Conservation (phyloP, 2,329 filamentous ascomycete species). For the Diplodia seriata region DNA sequence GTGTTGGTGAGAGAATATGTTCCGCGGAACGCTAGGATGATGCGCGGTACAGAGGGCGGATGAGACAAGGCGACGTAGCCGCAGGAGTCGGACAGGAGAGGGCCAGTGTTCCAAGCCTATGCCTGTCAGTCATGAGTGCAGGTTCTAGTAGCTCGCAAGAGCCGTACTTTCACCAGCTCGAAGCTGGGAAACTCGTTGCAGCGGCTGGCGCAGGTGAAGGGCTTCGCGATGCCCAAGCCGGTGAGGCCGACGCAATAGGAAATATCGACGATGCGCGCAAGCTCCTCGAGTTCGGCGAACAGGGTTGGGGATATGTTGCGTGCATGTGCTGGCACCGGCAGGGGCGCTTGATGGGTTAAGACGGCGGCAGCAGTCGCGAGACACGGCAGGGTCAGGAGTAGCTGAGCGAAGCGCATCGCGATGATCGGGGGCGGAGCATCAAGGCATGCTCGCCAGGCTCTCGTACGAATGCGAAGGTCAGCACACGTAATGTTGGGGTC, state of each 20-base stretch:
- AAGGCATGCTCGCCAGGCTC: conserved; percentile 13
- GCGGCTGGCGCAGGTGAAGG: conserved; percentile 84
- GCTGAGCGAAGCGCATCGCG: conserved; percentile 29
- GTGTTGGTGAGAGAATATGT: conserved; percentile 95
- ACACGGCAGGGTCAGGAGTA: conserved; percentile 18
- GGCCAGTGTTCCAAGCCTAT: conserved; percentile 86
- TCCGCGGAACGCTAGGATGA: conserved; percentile 89
- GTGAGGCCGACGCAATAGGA: conserved; percentile 89
- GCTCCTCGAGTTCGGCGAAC: conserved; percentile 83
- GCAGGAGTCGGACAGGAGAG: conserved; percentile 85
- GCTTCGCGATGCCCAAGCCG: conserved; percentile 80
- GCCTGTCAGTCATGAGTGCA: conserved; percentile 24
- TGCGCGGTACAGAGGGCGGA: conserved; percentile 62
- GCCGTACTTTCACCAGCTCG: conserved; percentile 67
- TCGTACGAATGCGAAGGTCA: conserved; percentile 24
- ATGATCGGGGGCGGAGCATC: conserved; percentile 17
- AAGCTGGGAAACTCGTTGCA: conserved; percentile 84
- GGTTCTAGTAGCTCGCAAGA: conserved; percentile 5
- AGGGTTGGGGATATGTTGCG: conserved; percentile 65
- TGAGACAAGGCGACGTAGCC: conserved; percentile 94
- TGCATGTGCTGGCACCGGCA: conserved; percentile 33
- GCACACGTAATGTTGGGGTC: conserved; percentile 24
- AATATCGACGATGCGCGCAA: conserved; percentile 91
- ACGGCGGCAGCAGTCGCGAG: conserved; percentile 18
- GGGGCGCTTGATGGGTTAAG: conserved; percentile 35